Base-by-base conservation (phyloP, 805 yeast genomes). In the Starmera pachycereana region DNA sequence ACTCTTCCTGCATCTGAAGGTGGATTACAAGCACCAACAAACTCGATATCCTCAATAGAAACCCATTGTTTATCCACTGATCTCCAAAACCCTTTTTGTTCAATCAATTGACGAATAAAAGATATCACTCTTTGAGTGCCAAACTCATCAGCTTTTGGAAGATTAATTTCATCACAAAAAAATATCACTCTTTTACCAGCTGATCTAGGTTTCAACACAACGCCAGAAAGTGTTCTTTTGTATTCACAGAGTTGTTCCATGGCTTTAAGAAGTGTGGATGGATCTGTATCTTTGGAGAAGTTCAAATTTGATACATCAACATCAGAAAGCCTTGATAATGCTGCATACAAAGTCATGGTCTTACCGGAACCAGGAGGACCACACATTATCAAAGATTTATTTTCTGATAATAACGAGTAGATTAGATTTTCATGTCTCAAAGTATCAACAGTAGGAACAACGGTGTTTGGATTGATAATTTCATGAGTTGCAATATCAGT, bases 291-390 rank as follows among this genome's bases (percentile, higher is more conserved):
- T 45, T 84, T 84, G 2, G 96, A 86, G 51, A 89, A 87, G 50
- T 87, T 90, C 48, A 90, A 57, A 5, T 86, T 75, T 3, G 78
- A 68, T 3, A 87, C 62, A 16, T 77, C 82, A 43, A 76, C 64
- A 12, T 71, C 66, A 0, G 78, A 69, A 0, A 81, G 68, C 39
- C 65, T 66, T 35, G 84, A 63, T 33, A 90, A 54, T 0, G 87
- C 78, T 36, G 80, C 75, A 47, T 85, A 69, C 14, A 90, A 60
- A 0, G 89, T 78, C 97, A 90, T 89, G 0, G 97, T 89, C 55
- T 90, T 90, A 42, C 97, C 97, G 0, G 96, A 82, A 4, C 97
- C 97, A 0, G 97, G 97, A 0, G 97, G 97, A 3, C 97, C 97
- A 60, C 96, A 87, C 18, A 90, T 65, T 25, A 90, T 65, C 13